Base-by-base conservation (phyloP, 2,329 filamentous ascomycete species). In the Cadophora luteo-olivacea region DNA sequence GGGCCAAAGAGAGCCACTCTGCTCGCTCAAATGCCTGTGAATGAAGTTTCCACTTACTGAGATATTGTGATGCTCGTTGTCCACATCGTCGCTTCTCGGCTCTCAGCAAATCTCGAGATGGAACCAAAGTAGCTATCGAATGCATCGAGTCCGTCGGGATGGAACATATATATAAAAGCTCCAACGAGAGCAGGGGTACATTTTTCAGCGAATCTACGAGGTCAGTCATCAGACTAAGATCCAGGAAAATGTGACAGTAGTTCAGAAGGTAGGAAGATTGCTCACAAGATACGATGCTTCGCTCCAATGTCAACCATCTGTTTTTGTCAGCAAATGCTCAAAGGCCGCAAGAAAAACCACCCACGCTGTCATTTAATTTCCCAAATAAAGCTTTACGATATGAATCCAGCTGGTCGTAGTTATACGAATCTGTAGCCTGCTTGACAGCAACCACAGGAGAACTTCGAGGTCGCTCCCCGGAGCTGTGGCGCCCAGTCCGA, bases 81-180 rank as follows among this genome's bases (percentile, higher is more conserved):
- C 72, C 72, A 74, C 51, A 70, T 60, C 5, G 58, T 57, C 5
- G 48, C 41, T 52, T 70, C 70, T 36, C 68, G 49, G 29, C 41
- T 67, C 8, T 73, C 67, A 2, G 63, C 45, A 38, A 70, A 74
- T 7, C 62, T 32, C 12, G 72, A 72, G 0, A 70, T 64, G 14
- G 65, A 33, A 7, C 67, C 67, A 57, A 74, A 71, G 62, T 74
- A 72, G 33, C 63, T 68, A 36, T 74, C 72, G n/a, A 73, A 67
- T 1, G 72, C 68, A 45, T 72, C 72, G 22, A 74, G 55, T 25
- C 68, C 67, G 33, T 74, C 72, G 0, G 70, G 67, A 68, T 74
- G 72, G 69, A 70, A 74, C 22, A 74, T 64, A 33, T 71, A 72
- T 5, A 74, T 68, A 25, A 74, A 73, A 1, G 68, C 58, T 48